Base-by-base conservation (phyloP, 805 yeast species). In the Candida nanaspora region DNA sequence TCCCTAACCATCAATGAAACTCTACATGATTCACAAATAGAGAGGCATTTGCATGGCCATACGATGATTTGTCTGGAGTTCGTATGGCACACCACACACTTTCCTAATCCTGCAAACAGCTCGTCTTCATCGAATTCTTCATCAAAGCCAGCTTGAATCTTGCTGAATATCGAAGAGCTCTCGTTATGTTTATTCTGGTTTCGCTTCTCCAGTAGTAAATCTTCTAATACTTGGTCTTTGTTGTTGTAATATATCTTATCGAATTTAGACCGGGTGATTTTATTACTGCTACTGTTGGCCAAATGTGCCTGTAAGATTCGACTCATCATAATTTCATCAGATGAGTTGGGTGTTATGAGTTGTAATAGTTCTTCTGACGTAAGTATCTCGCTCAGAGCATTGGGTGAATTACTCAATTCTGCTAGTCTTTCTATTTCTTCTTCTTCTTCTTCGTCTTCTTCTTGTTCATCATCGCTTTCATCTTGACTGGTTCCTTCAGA, bases 1-100 rank as follows among this genome's bases (percentile, higher is more conserved):
- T 84, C 83, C 45, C 88, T 72, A 27, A 80, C 63, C 7, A 86
- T 86, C 39, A 89, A 67, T 15, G 83, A 75, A 10, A 80, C 65
- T 15, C 97, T 70, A 55, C 97, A 89, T 21, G 75, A 72, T 47
- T 88, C 96, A 59, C 97, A 89, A 5, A 89, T 68, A 0, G 95
- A 88, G 41, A 89, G 76, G 59, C 97, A 89, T 50, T 78, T 76
- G 56, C 97, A 89, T 0, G 97, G 97, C 97, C 97, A 89, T 3
- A 91, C 66, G 8, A 89, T 79, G 33, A 89, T 75, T 42, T 82
- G 84, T 48, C 96, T 69, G 5, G 78, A 74, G 43, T 82, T 77
- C 5, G 72, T 69, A 49, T 83, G 91, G 57, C 97, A 89, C 2
- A 89, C 81, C 6, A 86, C 95, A 61, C 97, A 88, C 6, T 67